Evolutionary conservation across 306 rosid genomes (phyloP).

Genomic region (Castanopsis chinensis): DNA sequence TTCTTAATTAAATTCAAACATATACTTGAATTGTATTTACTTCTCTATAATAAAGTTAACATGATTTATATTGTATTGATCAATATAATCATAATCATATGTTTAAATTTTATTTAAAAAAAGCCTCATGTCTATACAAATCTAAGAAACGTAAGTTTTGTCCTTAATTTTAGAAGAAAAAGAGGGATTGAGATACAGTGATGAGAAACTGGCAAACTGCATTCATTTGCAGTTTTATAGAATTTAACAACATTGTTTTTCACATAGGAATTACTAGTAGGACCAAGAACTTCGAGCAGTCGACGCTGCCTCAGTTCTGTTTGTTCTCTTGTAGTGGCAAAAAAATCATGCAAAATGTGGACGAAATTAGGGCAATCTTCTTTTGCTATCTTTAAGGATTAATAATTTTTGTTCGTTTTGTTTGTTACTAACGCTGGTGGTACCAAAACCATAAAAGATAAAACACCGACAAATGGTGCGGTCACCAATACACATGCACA

Average conservation of each 20-base stretch:
- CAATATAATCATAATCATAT: too few relatives aligned
- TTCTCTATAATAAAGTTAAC: too few relatives aligned
- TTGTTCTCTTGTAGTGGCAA: neutral
- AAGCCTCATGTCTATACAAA: too few relatives aligned
- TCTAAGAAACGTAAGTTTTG: too few relatives aligned
- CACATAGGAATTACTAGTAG: neutral
- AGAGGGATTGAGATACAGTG: too few relatives aligned
- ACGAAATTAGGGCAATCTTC: neutral
- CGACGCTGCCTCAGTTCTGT: neutral
- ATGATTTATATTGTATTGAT: too few relatives aligned
- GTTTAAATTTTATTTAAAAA: too few relatives aligned
- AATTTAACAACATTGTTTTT: neutral
- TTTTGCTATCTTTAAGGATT: neutral
- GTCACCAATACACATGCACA: constrained; percentile 46
- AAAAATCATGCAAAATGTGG: neutral
- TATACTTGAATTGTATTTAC: too few relatives aligned
- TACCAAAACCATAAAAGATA: constrained; percentile 44
- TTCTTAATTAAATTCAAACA: too few relatives aligned
- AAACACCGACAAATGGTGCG: constrained; percentile 72
- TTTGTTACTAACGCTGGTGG: constrained; percentile 26
- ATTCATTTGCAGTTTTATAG: neutral
- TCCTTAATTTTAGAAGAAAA: too few relatives aligned
- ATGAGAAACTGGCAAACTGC: too few relatives aligned
- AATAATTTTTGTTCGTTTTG: constrained; percentile 1
- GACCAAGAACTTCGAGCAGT: neutral